Evolutionary conservation across 139 green algal genomes (phyloP), one percentile per base, ranked within the genome.

Genomic region (Chlamydomonas sp.): DNA sequence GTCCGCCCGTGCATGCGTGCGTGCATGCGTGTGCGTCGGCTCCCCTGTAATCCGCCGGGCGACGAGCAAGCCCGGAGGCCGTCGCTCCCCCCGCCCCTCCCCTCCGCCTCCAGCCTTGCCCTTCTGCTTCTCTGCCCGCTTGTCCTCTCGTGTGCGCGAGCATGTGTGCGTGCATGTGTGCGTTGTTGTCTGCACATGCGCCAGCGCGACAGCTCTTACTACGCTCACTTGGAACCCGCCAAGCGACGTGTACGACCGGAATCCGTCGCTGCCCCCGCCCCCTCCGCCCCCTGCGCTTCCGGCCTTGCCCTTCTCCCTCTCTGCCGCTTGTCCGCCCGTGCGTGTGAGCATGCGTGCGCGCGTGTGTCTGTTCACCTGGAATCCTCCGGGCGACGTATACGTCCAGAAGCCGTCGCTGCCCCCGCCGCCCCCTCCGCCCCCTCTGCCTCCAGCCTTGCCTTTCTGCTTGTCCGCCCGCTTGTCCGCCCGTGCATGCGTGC

Each of bases 321-420:
- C n/a, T n/a, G n/a, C n/a, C n/a, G n/a, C n/a, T n/a, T n/a, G n/a
- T n/a, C n/a, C n/a, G n/a, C n/a, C n/a, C n/a, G n/a, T n/a, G n/a
- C n/a, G n/a, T n/a, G n/a, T n/a, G n/a, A n/a, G n/a, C n/a, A 28
- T 57, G 16, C 22, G 20, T 57, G 47, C 47, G 22, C 22, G 47
- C 20, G 22, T 28, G 20, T 57, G 47, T 28, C 20, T 57, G 2
- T 48, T 48, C 58, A 75, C 70, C 35, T 76, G 62, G 10, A 84
- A 82, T 0, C 88, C 89, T 31, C 74, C 68, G 30, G 90, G 90
- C 6, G 82, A 85, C 3, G 34, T 66, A 65, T 84, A 94, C 6
- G 64, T 58, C 20, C 90, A 70, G 31, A 85, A 86, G n/a, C 48
- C 20, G 33, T 66, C 20, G 38, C 72, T n/a, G 39, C 70, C 31